Conservation (phyloP, 352 stramenopile species). For the Globisporangium barbulae region DNA sequence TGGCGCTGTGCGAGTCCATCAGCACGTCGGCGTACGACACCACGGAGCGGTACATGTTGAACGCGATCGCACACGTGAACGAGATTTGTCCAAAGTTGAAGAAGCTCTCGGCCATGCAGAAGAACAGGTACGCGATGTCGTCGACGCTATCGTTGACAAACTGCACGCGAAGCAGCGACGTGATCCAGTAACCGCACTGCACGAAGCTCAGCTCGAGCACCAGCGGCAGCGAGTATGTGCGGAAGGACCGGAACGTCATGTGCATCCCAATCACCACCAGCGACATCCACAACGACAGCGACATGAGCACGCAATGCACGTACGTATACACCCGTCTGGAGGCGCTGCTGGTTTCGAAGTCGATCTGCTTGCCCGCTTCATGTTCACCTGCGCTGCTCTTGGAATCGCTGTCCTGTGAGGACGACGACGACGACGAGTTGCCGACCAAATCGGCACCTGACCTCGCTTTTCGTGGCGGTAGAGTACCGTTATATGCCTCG, state of each 20-base stretch:
- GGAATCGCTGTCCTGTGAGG: background rate
- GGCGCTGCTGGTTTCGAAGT: slow-evolving; percentile 11
- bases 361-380: background rate
- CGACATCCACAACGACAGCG: slow-evolving; percentile 71
- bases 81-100: slow-evolving; percentile 81
- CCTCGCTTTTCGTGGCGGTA: slow-evolving; percentile 15
- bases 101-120: slow-evolving; percentile 72
- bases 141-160: slow-evolving; percentile 38
- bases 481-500: slow-evolving; percentile 16
- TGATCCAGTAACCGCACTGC: slow-evolving; percentile 75
- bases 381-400: background rate
- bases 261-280: slow-evolving; percentile 76
- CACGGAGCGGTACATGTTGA: slow-evolving; percentile 79
- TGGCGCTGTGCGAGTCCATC: slow-evolving; percentile 61
- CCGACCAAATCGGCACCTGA: slow-evolving; percentile 22
- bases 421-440: slow-evolving; percentile 6
- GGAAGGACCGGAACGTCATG: slow-evolving; percentile 68
- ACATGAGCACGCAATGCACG: slow-evolving; percentile 71
- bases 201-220: slow-evolving; percentile 64
- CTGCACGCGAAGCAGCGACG: slow-evolving; percentile 56
- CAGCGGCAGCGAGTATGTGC: slow-evolving; percentile 68
- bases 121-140: slow-evolving; percentile 50
- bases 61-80: slow-evolving; percentile 73
- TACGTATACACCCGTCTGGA: slow-evolving; percentile 53
- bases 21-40: slow-evolving; percentile 74